Conservation (phyloP, 305 asterid genomes). For the Fraxinus velutina region DNA sequence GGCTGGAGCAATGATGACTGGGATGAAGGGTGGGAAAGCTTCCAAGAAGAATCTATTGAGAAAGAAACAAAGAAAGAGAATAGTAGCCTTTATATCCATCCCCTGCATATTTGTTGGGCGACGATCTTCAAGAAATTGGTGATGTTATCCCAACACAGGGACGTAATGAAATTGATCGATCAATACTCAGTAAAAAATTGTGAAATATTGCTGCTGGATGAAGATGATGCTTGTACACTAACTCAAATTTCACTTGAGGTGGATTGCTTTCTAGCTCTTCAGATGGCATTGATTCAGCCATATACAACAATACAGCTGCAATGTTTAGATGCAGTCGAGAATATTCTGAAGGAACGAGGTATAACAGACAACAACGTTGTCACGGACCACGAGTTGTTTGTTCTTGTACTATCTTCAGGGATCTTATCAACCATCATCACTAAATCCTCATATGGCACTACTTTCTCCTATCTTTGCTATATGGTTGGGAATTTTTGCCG, state of each 20-base stretch:
- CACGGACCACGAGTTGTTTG: conserved; percentile 44
- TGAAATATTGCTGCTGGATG: conserved; percentile 45
- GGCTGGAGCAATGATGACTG: conserved; percentile 75
- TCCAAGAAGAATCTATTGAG: conserved; percentile 66
- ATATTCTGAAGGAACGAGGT: conserved; percentile 61
- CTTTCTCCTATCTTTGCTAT: conserved; percentile 70
- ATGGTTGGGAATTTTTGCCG: conserved; percentile 72
- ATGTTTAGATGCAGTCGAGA: conserved; percentile 78
- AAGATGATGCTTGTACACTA: conserved; percentile 48
- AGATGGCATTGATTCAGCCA: conserved; percentile 57
- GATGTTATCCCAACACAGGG: conserved; percentile 36
- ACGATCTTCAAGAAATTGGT: conserved; percentile 51
- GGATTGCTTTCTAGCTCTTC: conserved; percentile 65
- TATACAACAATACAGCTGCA: conserved; percentile 48
- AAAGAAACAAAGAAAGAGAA: conserved; percentile 42
- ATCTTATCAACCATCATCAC: conserved; percentile 45
- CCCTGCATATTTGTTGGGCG: conserved; percentile 79
- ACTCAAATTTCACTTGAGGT: conserved; percentile 39
- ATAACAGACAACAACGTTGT: conserved; percentile 43
- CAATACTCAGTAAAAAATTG: conserved; percentile 34
- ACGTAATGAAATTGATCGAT: conserved; percentile 58
- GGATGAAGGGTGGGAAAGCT: conserved; percentile 99
- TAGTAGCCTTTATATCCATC: conserved; percentile 42
- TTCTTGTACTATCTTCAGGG: conserved; percentile 70
- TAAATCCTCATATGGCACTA: conserved; percentile 52